Conservation (phyloP, 495 filamentous ascomycete genomes). For the Penicillium simplicissimum region DNA sequence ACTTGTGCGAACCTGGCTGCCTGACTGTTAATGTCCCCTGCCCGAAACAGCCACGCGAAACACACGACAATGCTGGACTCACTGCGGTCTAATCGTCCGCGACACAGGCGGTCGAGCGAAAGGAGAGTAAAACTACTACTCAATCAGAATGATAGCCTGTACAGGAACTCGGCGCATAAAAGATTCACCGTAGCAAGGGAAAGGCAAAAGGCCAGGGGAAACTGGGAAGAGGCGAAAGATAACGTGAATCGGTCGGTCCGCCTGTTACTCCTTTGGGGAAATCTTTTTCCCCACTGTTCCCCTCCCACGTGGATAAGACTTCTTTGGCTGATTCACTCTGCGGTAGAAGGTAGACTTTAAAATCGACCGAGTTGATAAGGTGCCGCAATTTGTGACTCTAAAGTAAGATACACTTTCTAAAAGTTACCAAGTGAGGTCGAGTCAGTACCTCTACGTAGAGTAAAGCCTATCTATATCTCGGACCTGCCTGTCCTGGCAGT, state of each 20-base stretch:
- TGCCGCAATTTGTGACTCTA: too few species aligned
- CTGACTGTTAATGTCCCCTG: conserved; percentile 21
- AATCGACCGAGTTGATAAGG: too few species aligned
- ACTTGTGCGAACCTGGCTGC: conserved; percentile 8
- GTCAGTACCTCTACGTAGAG: too few species aligned
- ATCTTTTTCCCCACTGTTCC: not conserved
- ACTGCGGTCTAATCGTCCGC: conserved; percentile 8
- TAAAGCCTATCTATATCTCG: too few species aligned
- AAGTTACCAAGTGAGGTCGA: too few species aligned
- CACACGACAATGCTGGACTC: conserved; percentile 1
- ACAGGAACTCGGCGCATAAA: too few species aligned
- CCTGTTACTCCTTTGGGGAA: not conserved
- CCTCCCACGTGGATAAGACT: not conserved
- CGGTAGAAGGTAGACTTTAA: too few species aligned
- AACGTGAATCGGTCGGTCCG: not conserved
- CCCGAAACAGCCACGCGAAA: conserved; percentile 18
- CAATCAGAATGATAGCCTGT: not conserved
- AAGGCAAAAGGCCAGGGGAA: not conserved
- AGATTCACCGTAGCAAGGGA: not conserved
- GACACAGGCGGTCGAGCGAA: not conserved
- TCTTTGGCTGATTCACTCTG: too few species aligned
- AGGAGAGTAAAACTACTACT: not conserved
- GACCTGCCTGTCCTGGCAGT: too few species aligned
- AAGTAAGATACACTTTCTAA: too few species aligned
- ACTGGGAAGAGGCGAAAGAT: conserved; percentile 1